Base-by-base conservation (phyloP, 148 eudicot genomes). In the Chenopodium quinoa region DNA sequence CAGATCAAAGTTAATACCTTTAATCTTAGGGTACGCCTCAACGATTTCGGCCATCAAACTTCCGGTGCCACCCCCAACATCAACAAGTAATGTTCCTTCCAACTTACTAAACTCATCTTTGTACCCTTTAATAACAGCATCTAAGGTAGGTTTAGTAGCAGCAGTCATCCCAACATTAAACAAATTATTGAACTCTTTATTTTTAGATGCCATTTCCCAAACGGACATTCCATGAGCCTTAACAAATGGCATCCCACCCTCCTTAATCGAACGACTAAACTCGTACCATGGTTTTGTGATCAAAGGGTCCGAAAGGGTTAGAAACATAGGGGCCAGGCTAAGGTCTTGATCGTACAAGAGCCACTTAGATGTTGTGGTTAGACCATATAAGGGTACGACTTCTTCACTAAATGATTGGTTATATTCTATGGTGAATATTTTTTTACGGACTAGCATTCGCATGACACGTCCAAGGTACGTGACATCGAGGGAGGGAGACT, bases 1-100 rank as follows among this genome's bases (percentile, higher is more conserved):
- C n/a, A 71, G 46, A 31, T 71, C 74, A 29, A 31, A 71, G 20
- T 71, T 71, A 31, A 71, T 31, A 13, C 74, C 74, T 65, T 65
- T n/a, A 5, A 65, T 65, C 7, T 65, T 29, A 22, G 69, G 69
- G 29, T 65, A 25, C 13, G 29, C 29, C 13, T 56, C 2, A 17
- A 56, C 22, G 4, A 56, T 56, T 4, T 56, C 16, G 62, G 62
- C 62, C 17, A 16, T 17, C 20, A 56, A 56, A 16, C 3, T 56
- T 56, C 62, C 62, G 20, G 20, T 56, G 1, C 62, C 62, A 65
- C 69, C 69, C 0, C 69, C 69, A 65, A 65, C 69, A 65, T 65
- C 69, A 9, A 65, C 69, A n/a, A 65, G 27, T 2, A 9, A 40
- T 64, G n/a, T 48, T 1, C 69, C 69, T 65, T 65, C 13, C 4